Percentiles rank a stretch among this genome's conserved stretches.
phyloP scores from a whole-genome alignment of 2,329 filamentous ascomycete genomes.

The Thermothelomyces thermophilus region DNA sequence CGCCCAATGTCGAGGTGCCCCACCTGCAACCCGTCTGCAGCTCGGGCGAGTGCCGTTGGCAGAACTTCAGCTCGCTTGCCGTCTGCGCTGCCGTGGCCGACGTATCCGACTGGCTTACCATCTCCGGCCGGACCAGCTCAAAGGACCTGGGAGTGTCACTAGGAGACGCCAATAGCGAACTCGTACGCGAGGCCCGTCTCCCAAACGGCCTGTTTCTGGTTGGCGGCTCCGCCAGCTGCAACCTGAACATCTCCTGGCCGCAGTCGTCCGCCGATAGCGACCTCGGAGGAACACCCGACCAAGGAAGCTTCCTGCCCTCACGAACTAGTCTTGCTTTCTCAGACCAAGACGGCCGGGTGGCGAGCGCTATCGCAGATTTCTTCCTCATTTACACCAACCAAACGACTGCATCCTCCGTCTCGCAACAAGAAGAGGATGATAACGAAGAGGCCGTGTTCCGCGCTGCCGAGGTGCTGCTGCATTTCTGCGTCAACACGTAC shows the following conservation, averaged over 20 bases:
- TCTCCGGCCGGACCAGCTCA: constrained; percentile 11
- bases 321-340: constrained; percentile 22
- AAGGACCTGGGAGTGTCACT: not conserved
- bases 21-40: constrained; percentile 21
- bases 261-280: not conserved
- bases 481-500: constrained; percentile 28
- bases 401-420: not conserved
- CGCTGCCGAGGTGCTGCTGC: constrained; percentile 27
- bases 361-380: constrained; percentile 26
- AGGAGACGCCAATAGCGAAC: not conserved
- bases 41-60: constrained; percentile 21
- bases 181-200: constrained; percentile 18
- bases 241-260: constrained; percentile 24
- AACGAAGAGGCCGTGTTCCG: constrained; percentile 14
- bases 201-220: constrained; percentile 22
- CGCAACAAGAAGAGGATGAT: not conserved
- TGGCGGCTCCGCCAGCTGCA: constrained; percentile 17
- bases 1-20: constrained; percentile 11
- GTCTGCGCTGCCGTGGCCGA: constrained; percentile 25
- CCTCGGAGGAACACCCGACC: not conserved
- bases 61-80: constrained; percentile 23
- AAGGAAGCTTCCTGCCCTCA: constrained; percentile 17
- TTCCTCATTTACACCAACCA: constrained; percentile 27
- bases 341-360: constrained; percentile 12
- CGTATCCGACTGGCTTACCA: constrained; percentile 21